Evolutionary conservation across 2,329 filamentous ascomycete species (phyloP).

Genomic region (Claviceps purpurea): DNA sequence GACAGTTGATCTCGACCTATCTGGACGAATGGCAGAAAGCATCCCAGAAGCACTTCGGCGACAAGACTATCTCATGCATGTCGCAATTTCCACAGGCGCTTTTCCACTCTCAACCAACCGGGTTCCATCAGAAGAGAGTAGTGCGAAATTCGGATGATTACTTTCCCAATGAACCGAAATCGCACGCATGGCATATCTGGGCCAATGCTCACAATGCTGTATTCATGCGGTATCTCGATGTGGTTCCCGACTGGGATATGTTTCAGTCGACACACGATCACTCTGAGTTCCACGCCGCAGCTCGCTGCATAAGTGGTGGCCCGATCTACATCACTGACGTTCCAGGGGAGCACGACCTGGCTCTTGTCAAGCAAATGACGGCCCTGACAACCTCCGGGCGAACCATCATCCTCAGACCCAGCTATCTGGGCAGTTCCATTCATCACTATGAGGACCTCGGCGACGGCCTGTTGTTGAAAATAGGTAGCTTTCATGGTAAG

Average conservation of each 20-base stretch:
- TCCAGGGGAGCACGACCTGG: slow-evolving; percentile 66
- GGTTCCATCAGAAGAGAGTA: slow-evolving; percentile 58
- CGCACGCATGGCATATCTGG: slow-evolving; percentile 92
- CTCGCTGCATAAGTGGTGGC: slow-evolving; percentile 77
- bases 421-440: slow-evolving; percentile 56
- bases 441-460: slow-evolving; percentile 65
- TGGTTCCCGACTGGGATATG: slow-evolving; percentile 72
- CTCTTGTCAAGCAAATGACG: slow-evolving; percentile 69
- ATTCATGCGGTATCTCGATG: slow-evolving; percentile 71
- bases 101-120: slow-evolving; percentile 70
- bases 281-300: slow-evolving; percentile 77
- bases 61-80: slow-evolving; percentile 84
- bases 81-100: slow-evolving; percentile 76
- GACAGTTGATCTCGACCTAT: slow-evolving; percentile 58
- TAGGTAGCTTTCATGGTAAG: slow-evolving; percentile 63
- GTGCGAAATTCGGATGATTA: slow-evolving; percentile 86
- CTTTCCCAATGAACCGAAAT: slow-evolving; percentile 68
- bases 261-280: slow-evolving; percentile 54
- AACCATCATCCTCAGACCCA: slow-evolving; percentile 72
- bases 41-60: slow-evolving; percentile 63
- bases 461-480: slow-evolving; percentile 58
- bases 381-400: slow-evolving; percentile 56
- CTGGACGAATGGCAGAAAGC: slow-evolving; percentile 78
- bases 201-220: slow-evolving; percentile 83
- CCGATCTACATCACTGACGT: slow-evolving; percentile 91